A percentile compares a stretch with the other conserved stretches of the same genome.
phyloP scores from a whole-genome alignment of 2,329 filamentous ascomycete species.

The Aspergillus sojae region DNA sequence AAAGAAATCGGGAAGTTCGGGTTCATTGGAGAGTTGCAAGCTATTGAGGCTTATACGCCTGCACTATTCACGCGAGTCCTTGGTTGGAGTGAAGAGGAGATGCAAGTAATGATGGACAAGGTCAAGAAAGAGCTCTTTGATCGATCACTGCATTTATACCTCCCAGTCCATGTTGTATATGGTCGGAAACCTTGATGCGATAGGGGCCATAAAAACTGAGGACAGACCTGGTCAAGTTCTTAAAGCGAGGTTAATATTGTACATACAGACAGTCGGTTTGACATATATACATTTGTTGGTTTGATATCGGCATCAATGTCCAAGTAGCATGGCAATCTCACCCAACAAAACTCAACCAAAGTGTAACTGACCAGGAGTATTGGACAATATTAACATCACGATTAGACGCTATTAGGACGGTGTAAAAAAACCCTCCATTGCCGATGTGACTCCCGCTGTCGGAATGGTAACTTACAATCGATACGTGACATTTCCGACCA shows the following conservation, averaged over 20 bases:
- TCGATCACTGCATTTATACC: background rate
- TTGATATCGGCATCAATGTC: background rate
- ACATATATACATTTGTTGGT: background rate
- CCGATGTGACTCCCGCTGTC: conserved; percentile 11
- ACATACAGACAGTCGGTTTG: background rate
- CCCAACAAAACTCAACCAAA: background rate
- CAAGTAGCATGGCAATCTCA: background rate
- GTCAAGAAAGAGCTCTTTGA: background rate
- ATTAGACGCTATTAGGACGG: background rate
- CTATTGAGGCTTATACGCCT: background rate
- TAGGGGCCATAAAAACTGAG: too few relatives aligned
- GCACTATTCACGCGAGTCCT: background rate
- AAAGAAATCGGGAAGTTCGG: background rate
- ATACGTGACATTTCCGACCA: background rate
- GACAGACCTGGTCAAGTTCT: background rate
- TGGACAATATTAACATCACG: background rate
- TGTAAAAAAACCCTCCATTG: background rate
- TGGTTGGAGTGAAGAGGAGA: background rate
- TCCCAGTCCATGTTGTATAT: background rate
- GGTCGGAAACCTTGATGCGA: background rate
- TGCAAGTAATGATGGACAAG: background rate
- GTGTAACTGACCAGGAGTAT: background rate
- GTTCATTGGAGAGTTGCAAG: background rate
- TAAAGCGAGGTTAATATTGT: background rate
- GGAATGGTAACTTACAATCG: conserved; percentile 12